Evolutionary conservation across 2,329 filamentous ascomycete genomes (phyloP).

Genomic region (Neocatenulostroma microsporum): DNA sequence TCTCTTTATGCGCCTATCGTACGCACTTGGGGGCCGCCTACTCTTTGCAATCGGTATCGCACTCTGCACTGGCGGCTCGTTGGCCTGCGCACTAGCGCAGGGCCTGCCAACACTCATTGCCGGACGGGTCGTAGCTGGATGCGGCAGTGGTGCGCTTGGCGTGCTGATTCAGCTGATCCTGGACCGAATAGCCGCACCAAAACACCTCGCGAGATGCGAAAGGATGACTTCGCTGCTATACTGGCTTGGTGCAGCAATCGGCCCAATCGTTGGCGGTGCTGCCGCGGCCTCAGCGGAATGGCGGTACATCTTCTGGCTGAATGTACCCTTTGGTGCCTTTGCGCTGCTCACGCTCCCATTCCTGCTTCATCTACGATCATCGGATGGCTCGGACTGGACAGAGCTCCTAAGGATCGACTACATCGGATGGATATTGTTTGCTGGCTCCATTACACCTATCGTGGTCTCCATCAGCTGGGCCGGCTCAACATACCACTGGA

Average conservation of each 20-base stretch:
- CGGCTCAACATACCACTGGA: constrained; percentile 9
- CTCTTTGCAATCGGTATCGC: constrained; percentile 30
- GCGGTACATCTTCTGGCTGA: constrained; percentile 61
- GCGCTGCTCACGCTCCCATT: constrained; percentile 27
- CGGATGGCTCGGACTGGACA: constrained; percentile 10
- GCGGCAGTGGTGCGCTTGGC: constrained; percentile 35
- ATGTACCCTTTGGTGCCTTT: constrained; percentile 46
- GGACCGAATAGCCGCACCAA: constrained; percentile 38
- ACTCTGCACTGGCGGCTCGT: constrained; percentile 32
- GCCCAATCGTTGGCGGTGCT: constrained; percentile 44
- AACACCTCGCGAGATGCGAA: constrained; percentile 30
- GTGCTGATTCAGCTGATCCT: constrained; percentile 39
- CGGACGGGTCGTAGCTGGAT: constrained; percentile 32
- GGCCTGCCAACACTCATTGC: constrained; percentile 29
- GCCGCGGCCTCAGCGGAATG: constrained; percentile 47
- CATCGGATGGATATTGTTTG: constrained; percentile 9
- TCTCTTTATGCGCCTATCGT: constrained; percentile 32
- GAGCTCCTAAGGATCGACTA: constrained; percentile 37
- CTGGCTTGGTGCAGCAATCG: constrained; percentile 49
- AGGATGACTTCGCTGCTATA: constrained; percentile 41
- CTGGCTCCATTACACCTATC: constrained; percentile 3
- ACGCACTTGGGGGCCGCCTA: constrained; percentile 35
- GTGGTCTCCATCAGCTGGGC: constrained; percentile 7
- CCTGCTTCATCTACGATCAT: constrained; percentile 7
- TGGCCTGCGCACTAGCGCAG: constrained; percentile 9